A percentile compares a stretch with the other conserved stretches of the same genome.
phyloP scores from a whole-genome alignment of 2,329 filamentous ascomycete genomes.

The Alternaria conjuncta region DNA sequence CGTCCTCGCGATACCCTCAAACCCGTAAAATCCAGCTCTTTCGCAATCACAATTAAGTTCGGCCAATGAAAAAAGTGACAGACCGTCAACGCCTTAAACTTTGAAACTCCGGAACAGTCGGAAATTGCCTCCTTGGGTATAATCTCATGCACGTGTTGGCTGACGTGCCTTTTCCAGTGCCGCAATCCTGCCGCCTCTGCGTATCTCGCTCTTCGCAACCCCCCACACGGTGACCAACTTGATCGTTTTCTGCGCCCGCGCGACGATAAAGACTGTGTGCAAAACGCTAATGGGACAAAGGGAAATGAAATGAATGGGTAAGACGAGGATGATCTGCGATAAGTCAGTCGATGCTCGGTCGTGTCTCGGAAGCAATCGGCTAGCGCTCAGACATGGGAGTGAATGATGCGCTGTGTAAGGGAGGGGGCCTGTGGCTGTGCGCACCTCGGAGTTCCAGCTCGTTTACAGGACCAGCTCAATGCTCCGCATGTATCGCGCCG shows the following conservation, averaged over 20 bases:
- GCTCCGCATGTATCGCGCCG: conserved; percentile 41
- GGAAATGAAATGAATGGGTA: conserved; percentile 13
- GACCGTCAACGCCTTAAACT: conserved; percentile 12
- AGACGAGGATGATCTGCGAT: conserved; percentile 13
- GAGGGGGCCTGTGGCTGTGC: conserved; percentile 3
- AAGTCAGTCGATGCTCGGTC: conserved; percentile 12
- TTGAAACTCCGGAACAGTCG: conserved; percentile 15
- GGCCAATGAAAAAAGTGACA: conserved; percentile 13
- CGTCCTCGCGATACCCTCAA: conserved; percentile 20
- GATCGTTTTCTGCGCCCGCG: conserved; percentile 20
- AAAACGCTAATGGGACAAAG: conserved; percentile 6
- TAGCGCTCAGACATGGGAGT: conserved; percentile 2
- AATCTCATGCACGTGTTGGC: conserved; percentile 18
- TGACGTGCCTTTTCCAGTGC: conserved; percentile 1
- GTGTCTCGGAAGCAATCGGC: conserved; percentile 2
- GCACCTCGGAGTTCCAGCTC: conserved; percentile 1
- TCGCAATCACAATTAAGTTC: conserved; percentile 10
- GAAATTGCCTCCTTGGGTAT: conserved; percentile 26
- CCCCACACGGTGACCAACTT: conserved; percentile 9
- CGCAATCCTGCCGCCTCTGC: conserved; percentile 1
- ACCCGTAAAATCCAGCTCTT: conserved; percentile 11
- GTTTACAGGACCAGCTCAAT: conserved; percentile 16
- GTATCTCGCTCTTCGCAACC: background rate
- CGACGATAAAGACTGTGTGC: conserved; percentile 13
- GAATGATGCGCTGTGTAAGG: conserved; percentile 2